Evolutionary conservation across 2,329 filamentous ascomycete genomes (phyloP), one percentile per base, ranked within the genome.

Genomic region (Elsinoe necatrix): DNA sequence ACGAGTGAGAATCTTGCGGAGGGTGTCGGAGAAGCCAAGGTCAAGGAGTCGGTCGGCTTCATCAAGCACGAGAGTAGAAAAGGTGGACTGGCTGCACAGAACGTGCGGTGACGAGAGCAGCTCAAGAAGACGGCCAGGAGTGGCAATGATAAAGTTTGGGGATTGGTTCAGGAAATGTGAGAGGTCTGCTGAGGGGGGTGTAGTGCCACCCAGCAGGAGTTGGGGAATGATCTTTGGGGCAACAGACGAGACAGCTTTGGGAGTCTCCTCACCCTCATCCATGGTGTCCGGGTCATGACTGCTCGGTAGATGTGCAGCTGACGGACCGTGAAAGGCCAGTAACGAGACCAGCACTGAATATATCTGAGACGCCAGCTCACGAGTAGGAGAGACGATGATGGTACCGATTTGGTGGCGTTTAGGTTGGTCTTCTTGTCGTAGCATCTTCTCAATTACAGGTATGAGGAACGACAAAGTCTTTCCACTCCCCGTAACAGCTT

Each of bases 31-130:
- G 72, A 98, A 97, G 4, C 95, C 93, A 20, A 97, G 79, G 71
- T 98, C 93, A 9, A 98, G 77, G 23, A 98, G 75, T 58, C 93
- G 81, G 71, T 98, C 93, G 51, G 92, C 93, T 73, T 98, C 93
- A 67, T 98, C 93, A 34, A 98, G 79, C 2, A 98, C 87, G 9
- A 98, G 80, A 51, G 89, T 83, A 69, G 98, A 92, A 63, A 98
- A 97, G 0, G 88, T 88, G 1, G 88, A 90, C 60, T 92, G 86
- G 0, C 89, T 84, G 64, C 88, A 91, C 68, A 95, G 88, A 12
- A 95, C 90, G 66, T 95, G 86, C 1, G 85, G 87, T 1, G 89
- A 95, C 0, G 86, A 84, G 3, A 98, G 77, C 0, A 98, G 80
- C 67, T 96, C 91, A 4, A 95, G 80, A 1, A 98, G 80, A 47